Base-by-base conservation (phyloP, 768 basidiomycete species). In the Russula sp. region DNA sequence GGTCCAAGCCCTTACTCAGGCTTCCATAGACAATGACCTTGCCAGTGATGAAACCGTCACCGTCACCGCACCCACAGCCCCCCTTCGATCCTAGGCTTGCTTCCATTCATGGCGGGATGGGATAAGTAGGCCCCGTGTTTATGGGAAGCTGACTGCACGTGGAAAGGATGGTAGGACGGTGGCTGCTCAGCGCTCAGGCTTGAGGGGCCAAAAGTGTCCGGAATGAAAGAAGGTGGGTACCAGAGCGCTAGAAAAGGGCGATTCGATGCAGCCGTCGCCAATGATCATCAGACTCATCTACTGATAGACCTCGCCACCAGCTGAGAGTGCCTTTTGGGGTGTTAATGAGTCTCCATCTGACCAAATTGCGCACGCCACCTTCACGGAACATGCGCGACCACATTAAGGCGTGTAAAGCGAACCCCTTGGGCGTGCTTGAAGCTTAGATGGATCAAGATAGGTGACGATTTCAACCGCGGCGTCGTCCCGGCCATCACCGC, bases 351-450 rank as follows among this genome's bases (percentile, higher is more conserved):
- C 50, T 34, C 57, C 35, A 58, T 51, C 42, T 39, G 49, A 32
- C 42, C 55, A 46, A 18, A 25, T 36, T 25, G 54, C 56, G 14
- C 38, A 35, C 56, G 56, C 61, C 52, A 35, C 51, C 45, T 58
- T 63, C 61, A 58, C 61, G 61, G 61, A 63, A 54, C 53, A 29
- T 59, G 61, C 61, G 61, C 57, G 47, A 54, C 43, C 51, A 58
- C 51, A 51, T 5, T 13, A 29, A 63, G 54, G 60, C 60, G 60
- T 61, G 64, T 43, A 52, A 42, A 29, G 32, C 20, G 60, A 53
- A 18, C 64, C 49, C n/a, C 42, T 25, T 20, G 49, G 20, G 64
- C 64, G 60, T 65, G 60, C 50, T 56, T 38, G 41, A 32, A 22
- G n/a, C 20, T 32, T 14, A 36, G 14, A 52, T 54, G 42, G 35